Base-by-base conservation (phyloP, 2,329 filamentous ascomycete species). In the Plenodomus biglobosus region DNA sequence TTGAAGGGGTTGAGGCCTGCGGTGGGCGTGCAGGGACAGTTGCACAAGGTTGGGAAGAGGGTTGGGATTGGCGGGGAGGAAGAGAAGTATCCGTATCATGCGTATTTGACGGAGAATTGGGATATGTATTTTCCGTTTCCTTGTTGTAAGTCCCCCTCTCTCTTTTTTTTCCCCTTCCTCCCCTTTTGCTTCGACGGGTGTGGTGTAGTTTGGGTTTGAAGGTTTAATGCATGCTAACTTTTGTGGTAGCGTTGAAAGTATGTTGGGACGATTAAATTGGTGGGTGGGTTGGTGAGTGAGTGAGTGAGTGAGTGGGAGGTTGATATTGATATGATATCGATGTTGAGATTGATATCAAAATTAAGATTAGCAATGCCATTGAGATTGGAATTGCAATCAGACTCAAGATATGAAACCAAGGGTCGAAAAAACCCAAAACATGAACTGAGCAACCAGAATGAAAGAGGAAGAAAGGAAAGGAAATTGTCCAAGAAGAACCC, bases 21-120 rank as follows among this genome's bases (percentile, higher is more conserved):
- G 40, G 53, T 54, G 13, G 75, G 73, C 2, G 58, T 65, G 46
- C 67, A 73, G 62, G 72, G 73, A 15, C 54, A 56, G 39, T 64
- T 79, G 37, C 72, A 76, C 60, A 78, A 77, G 62, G 70, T 78
- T 0, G 51, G 60, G 38, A 72, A 72, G 59, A 53, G 30, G 32
- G 46, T 65, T 50, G 50, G 30, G 32, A 47, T 65, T 50, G 50
- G 16, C 53, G 67, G 20, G 6, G 53, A 42, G 3, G 59, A 53
- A 24, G 59, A 69, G 36, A 61, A 63, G 49, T 56, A 73, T 42
- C 61, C 64, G 10, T 76, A 74, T 49, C 71, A 75, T 61, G 68
- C 69, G 19, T 79, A 76, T 50, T 56, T 79, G 67, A 77, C 73
- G 30, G 76, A 77, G 67, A 74, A 75, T 42, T 75, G 74, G 71